Evolutionary conservation across 768 basidiomycete species (phyloP).

Genomic region (Sporobolomyces roseus): DNA sequence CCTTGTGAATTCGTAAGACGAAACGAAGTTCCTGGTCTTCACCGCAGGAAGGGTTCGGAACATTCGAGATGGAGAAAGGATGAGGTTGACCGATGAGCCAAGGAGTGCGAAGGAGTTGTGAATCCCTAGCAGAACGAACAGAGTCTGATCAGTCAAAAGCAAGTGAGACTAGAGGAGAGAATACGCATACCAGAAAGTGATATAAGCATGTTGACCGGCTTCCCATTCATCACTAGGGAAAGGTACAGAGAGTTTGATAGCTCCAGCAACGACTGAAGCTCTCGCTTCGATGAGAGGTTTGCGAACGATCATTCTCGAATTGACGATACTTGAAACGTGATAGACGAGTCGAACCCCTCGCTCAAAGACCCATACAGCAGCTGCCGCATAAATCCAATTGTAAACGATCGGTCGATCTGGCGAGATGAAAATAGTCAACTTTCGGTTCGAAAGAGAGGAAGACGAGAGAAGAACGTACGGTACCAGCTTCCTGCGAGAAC

Average conservation of each 20-base stretch:
- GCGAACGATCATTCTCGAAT: slow-evolving; percentile 19
- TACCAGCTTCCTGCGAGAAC: slow-evolving; percentile 37
- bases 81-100: slow-evolving; percentile 33
- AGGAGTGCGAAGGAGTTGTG: slow-evolving; percentile 22
- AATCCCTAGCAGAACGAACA: slow-evolving; percentile 8
- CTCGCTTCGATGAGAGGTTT: slow-evolving; percentile 18
- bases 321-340: slow-evolving; percentile 12
- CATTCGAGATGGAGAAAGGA: slow-evolving; percentile 36
- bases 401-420: slow-evolving; percentile 27
- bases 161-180: too few species aligned
- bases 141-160: too few species aligned
- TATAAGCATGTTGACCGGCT: slow-evolving; percentile 27
- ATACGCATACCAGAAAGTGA: slow-evolving; percentile 30
- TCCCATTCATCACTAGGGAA: slow-evolving; percentile 11
- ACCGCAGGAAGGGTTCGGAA: background rate
- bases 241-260: slow-evolving; percentile 32
- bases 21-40: slow-evolving; percentile 28
- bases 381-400: slow-evolving; percentile 22
- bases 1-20: slow-evolving; percentile 33
- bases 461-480: slow-evolving; percentile 14
- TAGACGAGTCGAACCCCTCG: slow-evolving; percentile 15
- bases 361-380: slow-evolving; percentile 34
- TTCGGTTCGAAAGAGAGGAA: background rate
- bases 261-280: slow-evolving; percentile 23
- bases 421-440: too few species aligned